Conservation (phyloP, 1,284 basidiomycete genomes). For the Marasmius oreades region DNA sequence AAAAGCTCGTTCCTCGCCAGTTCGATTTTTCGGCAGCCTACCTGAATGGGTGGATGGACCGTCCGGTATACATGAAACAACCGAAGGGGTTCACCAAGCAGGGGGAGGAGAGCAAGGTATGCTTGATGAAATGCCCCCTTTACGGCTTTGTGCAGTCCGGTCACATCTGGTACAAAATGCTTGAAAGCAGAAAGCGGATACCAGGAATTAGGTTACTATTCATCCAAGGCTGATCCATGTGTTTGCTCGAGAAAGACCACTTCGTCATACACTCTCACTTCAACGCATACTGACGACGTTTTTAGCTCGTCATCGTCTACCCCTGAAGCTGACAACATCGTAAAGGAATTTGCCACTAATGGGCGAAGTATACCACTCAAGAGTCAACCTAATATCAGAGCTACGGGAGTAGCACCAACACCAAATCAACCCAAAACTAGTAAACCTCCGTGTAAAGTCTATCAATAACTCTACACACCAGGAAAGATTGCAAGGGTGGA, state of each 20-base stretch:
- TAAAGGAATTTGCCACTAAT: slow-evolving; percentile 11
- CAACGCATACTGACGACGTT: slow-evolving; percentile 13
- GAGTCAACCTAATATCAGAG: no score
- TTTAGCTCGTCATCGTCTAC: slow-evolving; percentile 6
- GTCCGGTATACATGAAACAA: no score
- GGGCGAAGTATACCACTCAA: no score
- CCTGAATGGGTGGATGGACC: no score
- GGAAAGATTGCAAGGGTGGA: no score
- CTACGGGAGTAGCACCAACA: no score
- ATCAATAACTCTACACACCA: no score
- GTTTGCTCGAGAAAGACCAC: background rate
- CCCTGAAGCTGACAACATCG: slow-evolving; percentile 3
- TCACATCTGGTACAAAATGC: slow-evolving; percentile 15
- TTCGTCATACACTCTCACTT: slow-evolving; percentile 6
- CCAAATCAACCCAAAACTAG: no score
- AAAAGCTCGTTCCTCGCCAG: background rate
- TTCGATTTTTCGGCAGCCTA: slow-evolving; percentile 3
- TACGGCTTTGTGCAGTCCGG: slow-evolving; percentile 11
- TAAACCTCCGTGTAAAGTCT: no score
- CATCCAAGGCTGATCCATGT: slow-evolving; percentile 11
- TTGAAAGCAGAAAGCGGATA: slow-evolving; percentile 6
- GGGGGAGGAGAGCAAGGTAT: no score
- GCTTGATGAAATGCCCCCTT: background rate
- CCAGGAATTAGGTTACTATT: slow-evolving; percentile 7
- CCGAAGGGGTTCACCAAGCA: no score